Percentiles rank a stretch among this genome's conserved stretches.
Evolutionary conservation across 768 basidiomycete genomes (phyloP).

Genomic region (Boletus rex-veris): DNA sequence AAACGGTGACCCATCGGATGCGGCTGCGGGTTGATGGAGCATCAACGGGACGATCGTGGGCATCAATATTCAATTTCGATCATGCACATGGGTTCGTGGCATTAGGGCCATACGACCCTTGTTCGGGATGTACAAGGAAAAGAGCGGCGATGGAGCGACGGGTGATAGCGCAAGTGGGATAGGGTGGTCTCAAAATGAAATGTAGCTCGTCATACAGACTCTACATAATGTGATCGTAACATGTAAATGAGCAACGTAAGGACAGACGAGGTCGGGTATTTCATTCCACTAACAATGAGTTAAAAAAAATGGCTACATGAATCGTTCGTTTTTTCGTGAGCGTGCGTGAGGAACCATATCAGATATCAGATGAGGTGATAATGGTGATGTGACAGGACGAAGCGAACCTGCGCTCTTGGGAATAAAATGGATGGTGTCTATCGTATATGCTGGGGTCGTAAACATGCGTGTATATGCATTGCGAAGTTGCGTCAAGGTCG

Average conservation of each 20-base stretch:
- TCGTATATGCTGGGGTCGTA: constrained; percentile 23
- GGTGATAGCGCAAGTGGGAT: neutral
- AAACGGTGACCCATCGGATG: neutral
- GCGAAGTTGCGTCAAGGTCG: constrained; percentile 22
- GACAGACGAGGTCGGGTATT: constrained; percentile 18
- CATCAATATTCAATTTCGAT: constrained; percentile 1
- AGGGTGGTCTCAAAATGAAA: neutral
- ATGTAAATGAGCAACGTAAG: constrained; percentile 11
- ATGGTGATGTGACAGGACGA: neutral
- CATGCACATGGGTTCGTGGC: neutral
- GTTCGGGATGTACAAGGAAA: neutral
- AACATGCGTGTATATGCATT: constrained; percentile 27
- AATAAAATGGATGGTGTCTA: constrained; percentile 20
- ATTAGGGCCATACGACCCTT: neutral
- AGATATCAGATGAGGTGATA: constrained; percentile 4
- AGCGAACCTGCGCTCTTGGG: constrained; percentile 12
- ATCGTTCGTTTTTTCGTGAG: constrained; percentile 15
- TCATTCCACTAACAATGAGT: neutral
- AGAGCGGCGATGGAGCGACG: constrained; percentile 3
- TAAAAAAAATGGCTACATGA: constrained; percentile 11
- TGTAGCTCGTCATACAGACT: neutral
- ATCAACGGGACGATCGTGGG: neutral
- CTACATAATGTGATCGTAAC: constrained; percentile 4
- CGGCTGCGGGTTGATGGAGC: neutral
- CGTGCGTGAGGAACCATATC: constrained; percentile 11